phyloP scores from a whole-genome alignment of 805 yeast genomes.

The Nakazawaea ernobii region DNA sequence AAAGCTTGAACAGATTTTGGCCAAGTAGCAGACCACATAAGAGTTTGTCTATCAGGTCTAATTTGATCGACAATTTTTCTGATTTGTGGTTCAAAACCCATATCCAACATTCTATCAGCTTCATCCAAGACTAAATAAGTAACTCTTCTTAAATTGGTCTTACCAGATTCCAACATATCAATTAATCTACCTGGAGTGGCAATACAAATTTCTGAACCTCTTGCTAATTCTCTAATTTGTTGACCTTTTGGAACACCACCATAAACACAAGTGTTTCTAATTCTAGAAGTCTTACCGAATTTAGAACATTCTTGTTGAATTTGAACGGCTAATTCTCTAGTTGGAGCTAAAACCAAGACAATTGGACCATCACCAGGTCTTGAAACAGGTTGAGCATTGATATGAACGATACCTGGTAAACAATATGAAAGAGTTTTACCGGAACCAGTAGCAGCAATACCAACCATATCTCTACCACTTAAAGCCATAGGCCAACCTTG shows the following conservation, averaged over 20 bases:
- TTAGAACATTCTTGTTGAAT: conserved; percentile 94
- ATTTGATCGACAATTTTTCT: conserved; percentile 94
- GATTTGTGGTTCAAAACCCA: conserved; percentile 99
- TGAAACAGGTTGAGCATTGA: conserved; percentile 94
- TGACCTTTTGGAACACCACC: conserved; percentile 99
- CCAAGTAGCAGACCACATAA: conserved; percentile 99
- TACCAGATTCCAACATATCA: conserved; percentile 93
- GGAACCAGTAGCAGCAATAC: conserved; percentile 98
- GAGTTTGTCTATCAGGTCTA: conserved; percentile 98
- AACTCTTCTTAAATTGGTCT: conserved; percentile 92
- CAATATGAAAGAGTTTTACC: conserved; percentile 98
- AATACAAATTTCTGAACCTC: conserved; percentile 93
- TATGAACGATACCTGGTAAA: conserved; percentile 94
- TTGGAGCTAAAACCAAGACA: conserved; percentile 93
- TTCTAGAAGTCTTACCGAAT: conserved; percentile 87
- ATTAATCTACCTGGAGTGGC: conserved; percentile 99
- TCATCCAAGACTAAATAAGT: conserved; percentile 96
- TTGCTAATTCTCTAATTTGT: conserved; percentile 90
- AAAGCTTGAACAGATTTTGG: conserved; percentile 95
- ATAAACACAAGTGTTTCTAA: conserved; percentile 94
- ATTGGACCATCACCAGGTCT: conserved; percentile 96
- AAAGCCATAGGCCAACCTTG: conserved; percentile 99
- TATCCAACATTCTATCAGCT: conserved; percentile 99
- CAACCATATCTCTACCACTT: conserved; percentile 98
- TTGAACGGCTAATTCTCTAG: conserved; percentile 98